Evolutionary conservation across 2,329 filamentous ascomycete genomes (phyloP), one percentile per base, ranked within the genome.

Genomic region (Beauveria varroae): DNA sequence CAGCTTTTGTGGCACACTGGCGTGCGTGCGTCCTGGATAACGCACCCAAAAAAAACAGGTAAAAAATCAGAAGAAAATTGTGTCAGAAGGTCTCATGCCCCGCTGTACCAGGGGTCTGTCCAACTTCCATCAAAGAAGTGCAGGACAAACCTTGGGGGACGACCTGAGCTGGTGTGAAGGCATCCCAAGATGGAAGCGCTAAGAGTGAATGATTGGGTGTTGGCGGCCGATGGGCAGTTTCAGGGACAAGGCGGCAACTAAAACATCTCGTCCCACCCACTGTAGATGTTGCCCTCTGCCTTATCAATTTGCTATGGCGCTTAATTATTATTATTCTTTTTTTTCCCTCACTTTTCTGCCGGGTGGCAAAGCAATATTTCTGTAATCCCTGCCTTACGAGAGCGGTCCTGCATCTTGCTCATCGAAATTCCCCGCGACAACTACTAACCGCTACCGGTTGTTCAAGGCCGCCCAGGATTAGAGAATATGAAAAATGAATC

Each of bases 141-240:
- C 3, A 18, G n/a, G 26, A 26, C 28, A 59, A 54, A 34, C 24
- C 46, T 50, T 57, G 28, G 60, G 34, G 30, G 51, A 34, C 22
- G 9, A 24, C 24, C 3, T 4, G 26, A 20, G 37, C 5, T 44
- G 57, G 52, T 37, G 28, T 52, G 47, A 43, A 46, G 14, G 37
- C 40, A 60, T 60, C 57, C 57, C 57, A 52, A 53, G 47, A 60
- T 44, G 49, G 57, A 60, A 60, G 57, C 57, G 57, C 57, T 46
- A 37, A 53, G 26, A 37, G 37, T 34, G 40, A 60, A 60, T 60
- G 57, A 60, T 60, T 60, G 57, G 57, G 12, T 53, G 49, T 18
- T 28, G 49, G 26, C 26, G n/a, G 28, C 26, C 12, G 57, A 40
- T 40, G 26, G 22, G 2, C 24, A 16, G 57, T 60, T 60, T 53